Base-by-base conservation (phyloP, 805 yeast genomes). In the Spencermartinsiella europaea region DNA sequence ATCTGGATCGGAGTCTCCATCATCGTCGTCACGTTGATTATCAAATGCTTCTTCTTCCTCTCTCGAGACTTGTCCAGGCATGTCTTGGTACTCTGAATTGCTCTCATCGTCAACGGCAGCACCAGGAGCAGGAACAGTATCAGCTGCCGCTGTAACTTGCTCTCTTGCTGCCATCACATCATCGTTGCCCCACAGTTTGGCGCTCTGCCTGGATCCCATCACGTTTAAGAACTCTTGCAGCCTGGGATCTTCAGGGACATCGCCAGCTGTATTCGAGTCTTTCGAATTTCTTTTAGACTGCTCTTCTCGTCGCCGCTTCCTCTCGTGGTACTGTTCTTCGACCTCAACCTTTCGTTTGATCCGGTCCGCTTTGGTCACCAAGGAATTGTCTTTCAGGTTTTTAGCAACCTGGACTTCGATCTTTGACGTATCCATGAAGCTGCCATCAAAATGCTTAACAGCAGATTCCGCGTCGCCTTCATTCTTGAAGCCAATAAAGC, bases 401-500 rank as follows among this genome's bases (percentile, higher is more conserved):
- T 86, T 87, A 1, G 99, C 99, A 44, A 83, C 59, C 34, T 79
- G 79, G 12, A 93, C 98, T 38, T 79, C 80, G 16, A 93, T 75
- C 55, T 76, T 79, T 1, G 95, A 74, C 1, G 97, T 89, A 58
- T 87, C 93, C 47, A 93, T 80, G 63, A 80, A 93, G 1, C 95
- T 77, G 5, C 76, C 73, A 66, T 93, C 73, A 65, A 84, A 90
- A 64, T 76, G 88, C 40, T 69, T 72, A 4, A 81, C 91, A 0
- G 96, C 96, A 38, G 72, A 75, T 42, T 74, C 77, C 1, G 99
- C 98, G 58, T 85, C 95, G 10, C 68, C 73, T 16, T 67, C 71
- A n/a, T 80, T 72, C 57, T 80, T 82, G 65, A 77, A 93, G 0
- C 99, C 99, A 43, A 93, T 72, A 58, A 93, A 93, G 4, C 96